Base-by-base conservation (phyloP, 139 green algal species). In the Axilococcus clingmanii region DNA sequence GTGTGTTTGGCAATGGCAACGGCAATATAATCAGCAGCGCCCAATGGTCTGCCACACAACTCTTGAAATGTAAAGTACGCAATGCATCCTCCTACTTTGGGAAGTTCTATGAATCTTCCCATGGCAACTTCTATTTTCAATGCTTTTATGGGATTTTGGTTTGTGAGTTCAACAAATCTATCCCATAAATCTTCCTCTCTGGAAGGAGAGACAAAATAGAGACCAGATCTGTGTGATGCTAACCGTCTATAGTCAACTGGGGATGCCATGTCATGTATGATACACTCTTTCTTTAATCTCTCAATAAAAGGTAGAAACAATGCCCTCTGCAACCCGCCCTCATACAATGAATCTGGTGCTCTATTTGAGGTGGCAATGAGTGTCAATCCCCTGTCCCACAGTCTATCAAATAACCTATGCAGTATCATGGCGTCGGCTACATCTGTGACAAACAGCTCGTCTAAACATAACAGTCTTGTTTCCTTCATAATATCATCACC, bases 291-390 rank as follows among this genome's bases (percentile, higher is more conserved):
- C 73, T 93, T 85, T 15, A 96, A 77, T 3, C 59, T 55, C 7
- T 76, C 59, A 48, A 98, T 98, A 79, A 97, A 97, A 4, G 91
- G 91, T 59, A 98, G 52, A 64, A 98, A 98, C 3, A 96, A 79
- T 33, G 80, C 53, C 15, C 91, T 69, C 71, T 98, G 89, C 61
- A 98, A 73, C 9, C 91, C 91, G 5, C 76, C 74, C 61, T 96
- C 80, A 57, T 98, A 98, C 40, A 98, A 70, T 8, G 79, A 65
- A 24, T 93, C 77, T 3, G 91, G 91, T 6, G 59, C 61, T 5
- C 71, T 65, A 63, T 91, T 89, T 44, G 61, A 84, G n/a, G 91
- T 98, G 22, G 77, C 75, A 32, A 98, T 78, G 8, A 97, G 69
- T 45, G 87, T 75, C 31, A 95, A 32, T 7, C 75, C 77, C 0